A percentile compares a stretch with the other conserved stretches of the same genome.
Evolutionary conservation across 176 grass and related monocot genomes (phyloP).

Genomic region (Hordeum marinum): DNA sequence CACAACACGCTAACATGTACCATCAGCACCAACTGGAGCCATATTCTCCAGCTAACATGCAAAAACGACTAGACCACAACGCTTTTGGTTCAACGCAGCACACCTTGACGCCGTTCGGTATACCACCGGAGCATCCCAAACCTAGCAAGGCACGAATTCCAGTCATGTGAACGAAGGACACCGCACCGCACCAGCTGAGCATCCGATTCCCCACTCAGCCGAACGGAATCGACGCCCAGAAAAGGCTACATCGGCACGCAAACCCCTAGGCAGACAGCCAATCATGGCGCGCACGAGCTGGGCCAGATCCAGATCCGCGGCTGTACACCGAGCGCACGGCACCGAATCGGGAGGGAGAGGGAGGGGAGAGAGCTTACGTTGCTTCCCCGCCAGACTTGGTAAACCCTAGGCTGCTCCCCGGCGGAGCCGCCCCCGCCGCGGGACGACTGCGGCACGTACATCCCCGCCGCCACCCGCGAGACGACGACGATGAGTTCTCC

Average conservation of each 20-base stretch:
- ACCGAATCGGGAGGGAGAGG: neutral
- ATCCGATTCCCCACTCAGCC: neutral
- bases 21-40: neutral
- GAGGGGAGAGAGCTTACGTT: conserved; percentile 63
- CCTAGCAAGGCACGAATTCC: neutral
- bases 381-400: conserved; percentile 84
- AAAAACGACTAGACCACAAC: neutral
- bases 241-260: neutral
- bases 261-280: neutral
- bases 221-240: neutral
- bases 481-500: neutral
- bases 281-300: neutral
- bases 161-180: neutral
- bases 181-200: neutral
- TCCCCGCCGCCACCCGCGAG: conserved; percentile 5
- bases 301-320: conserved; percentile 60
- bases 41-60: neutral
- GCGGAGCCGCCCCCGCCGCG: conserved; percentile 24
- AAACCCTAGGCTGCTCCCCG: conserved; percentile 72
- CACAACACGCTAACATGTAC: neutral
- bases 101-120: neutral
- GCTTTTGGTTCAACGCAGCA: neutral
- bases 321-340: neutral
- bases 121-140: neutral
- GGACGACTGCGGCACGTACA: conserved; percentile 66